Conservation (phyloP, 2,329 filamentous ascomycete genomes). For the Grosmannia serpens region DNA sequence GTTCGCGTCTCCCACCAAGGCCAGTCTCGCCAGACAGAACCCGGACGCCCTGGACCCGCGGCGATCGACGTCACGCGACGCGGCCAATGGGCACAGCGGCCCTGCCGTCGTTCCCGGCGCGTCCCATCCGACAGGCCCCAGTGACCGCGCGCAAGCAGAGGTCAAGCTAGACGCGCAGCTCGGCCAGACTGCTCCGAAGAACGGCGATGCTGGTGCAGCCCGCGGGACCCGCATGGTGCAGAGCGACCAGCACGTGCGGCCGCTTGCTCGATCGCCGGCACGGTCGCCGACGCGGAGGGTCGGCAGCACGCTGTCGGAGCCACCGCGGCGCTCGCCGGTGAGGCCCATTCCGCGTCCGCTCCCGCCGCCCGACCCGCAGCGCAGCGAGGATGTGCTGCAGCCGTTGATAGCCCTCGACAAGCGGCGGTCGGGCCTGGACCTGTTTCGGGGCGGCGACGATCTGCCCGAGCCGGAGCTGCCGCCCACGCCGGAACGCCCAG, state of each 20-base stretch:
- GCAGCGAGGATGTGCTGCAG: slow-evolving; percentile 30
- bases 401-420: slow-evolving; percentile 27
- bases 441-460: slow-evolving; percentile 19
- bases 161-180: no score
- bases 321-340: slow-evolving; percentile 27
- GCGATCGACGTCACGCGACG: slow-evolving; percentile 18
- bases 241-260: background rate
- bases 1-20: slow-evolving; percentile 55
- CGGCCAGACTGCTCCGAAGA: background rate
- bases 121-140: no score
- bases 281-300: slow-evolving; percentile 18
- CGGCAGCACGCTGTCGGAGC: slow-evolving; percentile 22
- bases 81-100: background rate
- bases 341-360: slow-evolving; percentile 34
- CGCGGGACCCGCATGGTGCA: background rate
- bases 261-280: slow-evolving; percentile 3
- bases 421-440: slow-evolving; percentile 24
- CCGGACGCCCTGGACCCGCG: slow-evolving; percentile 41
- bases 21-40: slow-evolving; percentile 50
- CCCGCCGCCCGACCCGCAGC: slow-evolving; percentile 30
- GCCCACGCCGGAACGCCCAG: slow-evolving; percentile 40
- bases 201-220: slow-evolving; percentile 6
- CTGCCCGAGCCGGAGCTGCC: slow-evolving; percentile 51
- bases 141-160: slow-evolving; percentile 8
- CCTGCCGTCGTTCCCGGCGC: no score